Evolutionary conservation across 2,329 filamentous ascomycete species (phyloP).

Genomic region (Apiospora pterosperma): DNA sequence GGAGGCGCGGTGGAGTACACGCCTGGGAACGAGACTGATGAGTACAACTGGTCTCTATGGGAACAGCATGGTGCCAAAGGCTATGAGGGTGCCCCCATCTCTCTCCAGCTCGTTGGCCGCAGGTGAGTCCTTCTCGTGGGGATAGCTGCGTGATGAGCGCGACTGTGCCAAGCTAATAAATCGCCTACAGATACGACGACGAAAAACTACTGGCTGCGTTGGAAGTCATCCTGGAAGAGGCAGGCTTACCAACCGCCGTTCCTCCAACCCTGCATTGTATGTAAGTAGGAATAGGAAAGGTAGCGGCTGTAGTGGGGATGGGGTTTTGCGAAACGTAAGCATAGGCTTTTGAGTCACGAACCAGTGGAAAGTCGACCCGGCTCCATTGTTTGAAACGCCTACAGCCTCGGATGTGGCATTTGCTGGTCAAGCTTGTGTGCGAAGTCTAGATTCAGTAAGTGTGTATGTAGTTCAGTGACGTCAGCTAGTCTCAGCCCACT

Average conservation of each 20-base stretch:
- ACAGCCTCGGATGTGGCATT: background rate
- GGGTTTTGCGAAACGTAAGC: background rate
- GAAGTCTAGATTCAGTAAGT: background rate
- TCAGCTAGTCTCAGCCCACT: background rate
- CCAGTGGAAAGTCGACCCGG: background rate
- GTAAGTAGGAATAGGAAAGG: background rate
- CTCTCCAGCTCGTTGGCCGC: conserved; percentile 35
- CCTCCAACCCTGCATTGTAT: background rate
- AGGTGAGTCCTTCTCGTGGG: conserved; percentile 13
- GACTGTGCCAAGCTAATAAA: conserved; percentile 6
- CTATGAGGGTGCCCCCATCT: conserved; percentile 36
- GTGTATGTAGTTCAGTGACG: background rate
- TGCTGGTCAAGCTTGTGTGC: background rate
- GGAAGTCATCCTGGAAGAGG: conserved; percentile 28
- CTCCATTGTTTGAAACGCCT: background rate
- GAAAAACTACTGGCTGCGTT: conserved; percentile 32
- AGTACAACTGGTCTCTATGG: conserved; percentile 22
- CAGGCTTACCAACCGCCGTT: conserved; percentile 21
- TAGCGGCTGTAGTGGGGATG: background rate
- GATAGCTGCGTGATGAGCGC: background rate
- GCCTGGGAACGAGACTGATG: conserved; percentile 7
- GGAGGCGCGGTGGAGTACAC: conserved; percentile 12
- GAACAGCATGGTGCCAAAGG: conserved; percentile 29
- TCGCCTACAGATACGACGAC: conserved; percentile 27
- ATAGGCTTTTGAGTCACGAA: background rate